These are phyloP conservation scores for Dimocarpus longan DNA, from an alignment of 345 rosid genomes.

Conservation along the genomic window DNA sequence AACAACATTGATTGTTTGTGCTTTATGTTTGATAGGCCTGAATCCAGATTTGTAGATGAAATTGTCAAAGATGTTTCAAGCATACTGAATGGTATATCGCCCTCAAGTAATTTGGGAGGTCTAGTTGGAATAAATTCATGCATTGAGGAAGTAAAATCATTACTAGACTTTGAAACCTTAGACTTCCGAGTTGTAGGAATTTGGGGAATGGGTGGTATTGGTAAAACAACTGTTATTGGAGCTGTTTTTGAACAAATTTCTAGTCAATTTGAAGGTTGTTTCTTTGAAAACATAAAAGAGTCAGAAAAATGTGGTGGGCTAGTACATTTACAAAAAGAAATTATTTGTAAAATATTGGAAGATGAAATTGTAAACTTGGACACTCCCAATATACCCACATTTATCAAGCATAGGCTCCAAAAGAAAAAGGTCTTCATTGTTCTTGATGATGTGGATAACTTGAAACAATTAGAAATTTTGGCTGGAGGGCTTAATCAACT, in stretches of 20 bases:
- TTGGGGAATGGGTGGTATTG: constrained; percentile 6
- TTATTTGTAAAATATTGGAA: neutral
- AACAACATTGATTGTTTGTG: neutral
- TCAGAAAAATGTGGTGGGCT: neutral
- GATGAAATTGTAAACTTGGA: neutral
- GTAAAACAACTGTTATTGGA: neutral
- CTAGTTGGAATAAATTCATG: neutral
- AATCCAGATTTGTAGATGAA: neutral
- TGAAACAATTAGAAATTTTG: neutral
- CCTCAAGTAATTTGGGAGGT: neutral
- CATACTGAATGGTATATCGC: neutral
- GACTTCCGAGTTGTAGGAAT: neutral
- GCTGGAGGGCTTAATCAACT: neutral
- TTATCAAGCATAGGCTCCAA: neutral
- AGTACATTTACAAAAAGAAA: neutral
- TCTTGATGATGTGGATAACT: neutral
- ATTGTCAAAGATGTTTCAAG: neutral
- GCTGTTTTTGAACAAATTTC: neutral
- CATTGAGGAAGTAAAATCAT: neutral
- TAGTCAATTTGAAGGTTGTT: neutral
- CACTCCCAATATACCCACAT: neutral
- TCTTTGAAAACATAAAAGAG: neutral
- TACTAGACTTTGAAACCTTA: neutral
- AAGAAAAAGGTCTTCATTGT: neutral
- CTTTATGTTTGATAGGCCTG: neutral